Percentiles rank a stretch among this genome's conserved stretches.
Evolutionary conservation across 371 early-diverging fungal genomes (phyloP).

Genomic region (Lichtheimia ornata): DNA sequence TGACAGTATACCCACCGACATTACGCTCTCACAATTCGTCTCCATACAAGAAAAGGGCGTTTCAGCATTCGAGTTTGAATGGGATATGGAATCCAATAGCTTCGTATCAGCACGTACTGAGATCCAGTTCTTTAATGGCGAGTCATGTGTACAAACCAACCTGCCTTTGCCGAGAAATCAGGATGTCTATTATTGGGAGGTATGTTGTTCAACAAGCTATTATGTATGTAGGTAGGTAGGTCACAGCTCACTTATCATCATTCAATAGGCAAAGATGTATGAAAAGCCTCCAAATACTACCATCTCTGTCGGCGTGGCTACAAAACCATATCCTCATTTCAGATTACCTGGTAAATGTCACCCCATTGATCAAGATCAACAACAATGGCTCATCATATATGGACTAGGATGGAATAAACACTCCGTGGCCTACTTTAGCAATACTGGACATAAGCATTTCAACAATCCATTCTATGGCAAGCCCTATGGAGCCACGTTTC

Average conservation of each 20-base stretch:
- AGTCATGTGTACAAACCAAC: conserved; percentile 80
- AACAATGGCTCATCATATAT: not conserved
- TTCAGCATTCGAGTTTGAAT: conserved; percentile 82
- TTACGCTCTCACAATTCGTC: conserved; percentile 65
- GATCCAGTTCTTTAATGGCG: conserved; percentile 69
- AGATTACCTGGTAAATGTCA: conserved; percentile 62
- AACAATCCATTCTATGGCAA: conserved; percentile 66
- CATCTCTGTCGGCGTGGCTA: conserved; percentile 67
- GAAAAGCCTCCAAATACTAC: conserved; percentile 62
- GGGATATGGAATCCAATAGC: conserved; percentile 63
- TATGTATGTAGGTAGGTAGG: conserved; percentile 21
- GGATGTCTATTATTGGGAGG: conserved; percentile 74
- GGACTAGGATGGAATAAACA: conserved; percentile 67
- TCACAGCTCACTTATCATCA: too few relatives aligned
- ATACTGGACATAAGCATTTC: conserved; percentile 65
- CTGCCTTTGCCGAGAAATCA: conserved; percentile 79
- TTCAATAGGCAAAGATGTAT: conserved; percentile 67
- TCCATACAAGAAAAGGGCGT: conserved; percentile 85
- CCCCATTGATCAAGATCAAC: not conserved
- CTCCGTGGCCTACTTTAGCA: conserved; percentile 72
- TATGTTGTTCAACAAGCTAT: too few relatives aligned
- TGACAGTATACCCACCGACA: conserved; percentile 66
- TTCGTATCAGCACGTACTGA: conserved; percentile 78
- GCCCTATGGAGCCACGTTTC: conserved; percentile 60
- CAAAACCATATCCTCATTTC: conserved; percentile 71